These are phyloP conservation scores for Inosperma sp. DNA, from an alignment of 768 basidiomycete genomes.

Conservation along the genomic window DNA sequence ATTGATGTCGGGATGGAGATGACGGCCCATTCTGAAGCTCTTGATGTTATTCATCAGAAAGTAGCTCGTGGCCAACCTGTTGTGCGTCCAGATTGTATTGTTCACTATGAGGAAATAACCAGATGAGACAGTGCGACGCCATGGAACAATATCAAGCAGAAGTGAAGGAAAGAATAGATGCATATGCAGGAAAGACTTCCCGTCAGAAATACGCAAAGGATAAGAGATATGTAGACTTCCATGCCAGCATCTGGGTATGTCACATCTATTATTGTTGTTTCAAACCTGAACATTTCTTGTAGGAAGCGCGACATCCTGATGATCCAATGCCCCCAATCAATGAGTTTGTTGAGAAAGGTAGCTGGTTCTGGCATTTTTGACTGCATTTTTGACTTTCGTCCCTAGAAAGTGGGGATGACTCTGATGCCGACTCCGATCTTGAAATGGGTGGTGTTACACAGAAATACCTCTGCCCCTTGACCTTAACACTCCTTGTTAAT, in stretches of 20 bases:
- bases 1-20: constrained; percentile 66
- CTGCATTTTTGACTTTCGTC: neutral
- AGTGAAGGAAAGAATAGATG: constrained; percentile 39
- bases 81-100: constrained; percentile 38
- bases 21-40: constrained; percentile 46
- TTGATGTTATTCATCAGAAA: constrained; percentile 54
- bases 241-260: constrained; percentile 58
- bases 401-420: constrained; percentile 77
- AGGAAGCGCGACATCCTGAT: constrained; percentile 68
- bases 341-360: constrained; percentile 68
- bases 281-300: neutral
- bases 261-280: neutral
- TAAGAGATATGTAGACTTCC: constrained; percentile 57
- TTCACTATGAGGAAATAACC: neutral
- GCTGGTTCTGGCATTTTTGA: constrained; percentile 11
- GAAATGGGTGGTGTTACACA: constrained; percentile 84
- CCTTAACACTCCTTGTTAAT: constrained; percentile 58
- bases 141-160: constrained; percentile 46
- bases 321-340: constrained; percentile 72
- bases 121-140: constrained; percentile 42
- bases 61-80: constrained; percentile 55
- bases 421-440: constrained; percentile 83
- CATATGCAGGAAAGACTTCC: constrained; percentile 56
- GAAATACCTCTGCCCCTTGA: constrained; percentile 81
- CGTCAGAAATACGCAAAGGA: constrained; percentile 75